Evolutionary conservation across 2,329 filamentous ascomycete species (phyloP).

Genomic region (Penicillium frequentans): DNA sequence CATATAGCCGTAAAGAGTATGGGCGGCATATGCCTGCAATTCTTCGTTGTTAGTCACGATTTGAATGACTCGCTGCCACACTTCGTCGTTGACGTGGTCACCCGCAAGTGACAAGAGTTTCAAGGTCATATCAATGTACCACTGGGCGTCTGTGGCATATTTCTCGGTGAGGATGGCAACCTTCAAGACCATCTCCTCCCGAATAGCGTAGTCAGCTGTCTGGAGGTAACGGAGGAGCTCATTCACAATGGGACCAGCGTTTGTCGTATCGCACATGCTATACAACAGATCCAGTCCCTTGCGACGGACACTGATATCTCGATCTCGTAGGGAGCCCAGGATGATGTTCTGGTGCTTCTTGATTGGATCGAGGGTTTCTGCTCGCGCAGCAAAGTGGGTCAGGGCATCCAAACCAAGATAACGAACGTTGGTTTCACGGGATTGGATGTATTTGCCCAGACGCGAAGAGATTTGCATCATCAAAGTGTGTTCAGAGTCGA

Average conservation of each 20-base stretch:
- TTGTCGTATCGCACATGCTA: slow-evolving; percentile 98
- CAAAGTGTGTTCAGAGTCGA: slow-evolving; percentile 89
- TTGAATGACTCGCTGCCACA: slow-evolving; percentile 98
- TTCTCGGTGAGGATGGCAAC: slow-evolving; percentile 98
- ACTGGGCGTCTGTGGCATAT: slow-evolving; percentile 96
- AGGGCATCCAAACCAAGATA: slow-evolving; percentile 96
- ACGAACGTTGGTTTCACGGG: slow-evolving; percentile 92
- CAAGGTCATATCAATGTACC: slow-evolving; percentile 98
- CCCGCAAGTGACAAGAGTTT: slow-evolving; percentile 94
- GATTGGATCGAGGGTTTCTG: slow-evolving; percentile 93
- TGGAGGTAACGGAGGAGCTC: slow-evolving; percentile 94
- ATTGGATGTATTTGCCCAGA: slow-evolving; percentile 93
- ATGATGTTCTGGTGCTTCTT: slow-evolving; percentile 98
- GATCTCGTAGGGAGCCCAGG: slow-evolving; percentile 86
- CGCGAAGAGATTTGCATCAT: slow-evolving; percentile 95
- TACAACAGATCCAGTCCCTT: slow-evolving; percentile 96
- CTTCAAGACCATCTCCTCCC: slow-evolving; percentile 99
- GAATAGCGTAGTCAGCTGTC: slow-evolving; percentile 94
- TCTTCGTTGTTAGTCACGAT: slow-evolving; percentile 99
- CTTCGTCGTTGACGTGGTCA: slow-evolving; percentile 97
- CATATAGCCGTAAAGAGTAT: slow-evolving; percentile 88
- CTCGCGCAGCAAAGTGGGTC: slow-evolving; percentile 92
- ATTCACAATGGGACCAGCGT: slow-evolving; percentile 87
- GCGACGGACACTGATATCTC: slow-evolving; percentile 93
- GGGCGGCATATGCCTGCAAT: slow-evolving; percentile 91